A percentile compares a stretch with the other conserved stretches of the same genome.
These are phyloP conservation scores for Adansonia gregorii DNA, from an alignment of 441 rosid genomes.

Conservation along the genomic window DNA sequence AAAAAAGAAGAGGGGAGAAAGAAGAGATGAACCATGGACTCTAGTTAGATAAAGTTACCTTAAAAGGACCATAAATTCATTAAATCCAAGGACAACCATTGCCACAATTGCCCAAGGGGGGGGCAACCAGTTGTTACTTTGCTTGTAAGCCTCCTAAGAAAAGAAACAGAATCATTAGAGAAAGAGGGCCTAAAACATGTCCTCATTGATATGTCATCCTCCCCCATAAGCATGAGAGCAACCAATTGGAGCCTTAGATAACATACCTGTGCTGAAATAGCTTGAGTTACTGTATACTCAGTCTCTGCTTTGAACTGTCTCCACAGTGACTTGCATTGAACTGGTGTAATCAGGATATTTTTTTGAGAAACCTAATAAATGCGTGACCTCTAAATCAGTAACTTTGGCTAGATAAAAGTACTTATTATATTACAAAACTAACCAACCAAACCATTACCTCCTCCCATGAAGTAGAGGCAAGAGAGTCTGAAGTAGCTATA, in stretches of 20 bases:
- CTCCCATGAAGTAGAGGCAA: conserved; percentile 74
- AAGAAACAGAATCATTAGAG: conserved; percentile 22
- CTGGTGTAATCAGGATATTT: conserved; percentile 62
- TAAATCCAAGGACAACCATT: conserved; percentile 76
- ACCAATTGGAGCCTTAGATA: neutral
- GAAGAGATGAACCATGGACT: conserved; percentile 18
- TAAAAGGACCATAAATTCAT: conserved; percentile 79
- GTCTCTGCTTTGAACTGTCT: conserved; percentile 79
- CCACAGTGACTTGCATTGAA: conserved; percentile 79
- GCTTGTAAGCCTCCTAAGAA: conserved; percentile 75
- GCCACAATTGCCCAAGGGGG: conserved; percentile 87
- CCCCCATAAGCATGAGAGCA: neutral
- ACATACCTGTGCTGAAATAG: conserved; percentile 75
- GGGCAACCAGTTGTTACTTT: conserved; percentile 79
- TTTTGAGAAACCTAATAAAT: conserved; percentile 57
- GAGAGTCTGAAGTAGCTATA: conserved; percentile 55
- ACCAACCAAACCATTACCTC: conserved; percentile 45
- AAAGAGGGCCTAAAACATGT: neutral
- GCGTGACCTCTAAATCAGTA: conserved; percentile 24
- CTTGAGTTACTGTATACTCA: conserved; percentile 67
- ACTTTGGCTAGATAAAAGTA: neutral
- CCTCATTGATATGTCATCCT: neutral
- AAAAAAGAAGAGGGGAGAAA: neutral
- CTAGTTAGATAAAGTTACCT: conserved; percentile 46
- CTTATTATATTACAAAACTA: neutral